These are phyloP conservation scores for Hortaea werneckii DNA, from an alignment of 2,329 filamentous ascomycete genomes.

Conservation along the genomic window DNA sequence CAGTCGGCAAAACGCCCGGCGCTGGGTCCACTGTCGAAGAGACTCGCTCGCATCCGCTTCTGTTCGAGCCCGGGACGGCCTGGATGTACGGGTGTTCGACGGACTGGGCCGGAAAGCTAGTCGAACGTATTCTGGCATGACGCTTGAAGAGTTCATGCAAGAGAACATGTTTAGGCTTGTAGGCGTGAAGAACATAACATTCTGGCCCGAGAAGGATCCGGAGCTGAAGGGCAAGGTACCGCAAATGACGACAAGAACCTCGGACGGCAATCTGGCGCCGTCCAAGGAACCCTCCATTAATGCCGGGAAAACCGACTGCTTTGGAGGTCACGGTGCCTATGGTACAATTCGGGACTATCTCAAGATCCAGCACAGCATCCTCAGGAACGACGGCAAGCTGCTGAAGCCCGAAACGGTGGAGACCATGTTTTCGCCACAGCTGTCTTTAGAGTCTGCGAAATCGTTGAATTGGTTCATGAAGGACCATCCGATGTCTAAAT, in stretches of 20 bases:
- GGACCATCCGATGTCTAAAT: constrained; percentile 19
- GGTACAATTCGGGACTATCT: constrained; percentile 32
- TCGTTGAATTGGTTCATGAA: constrained; percentile 19
- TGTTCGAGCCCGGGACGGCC: constrained; percentile 40
- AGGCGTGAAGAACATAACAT: constrained; percentile 27
- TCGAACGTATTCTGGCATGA: constrained; percentile 39
- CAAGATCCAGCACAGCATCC: constrained; percentile 37
- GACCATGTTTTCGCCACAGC: constrained; percentile 40
- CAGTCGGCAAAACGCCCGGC: constrained; percentile 8
- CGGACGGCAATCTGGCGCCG: constrained; percentile 12
- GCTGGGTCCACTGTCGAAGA: constrained; percentile 30
- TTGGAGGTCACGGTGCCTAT: constrained; percentile 25
- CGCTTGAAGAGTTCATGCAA: constrained; percentile 36
- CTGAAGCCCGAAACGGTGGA: constrained; percentile 34
- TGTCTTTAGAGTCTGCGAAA: constrained; percentile 22
- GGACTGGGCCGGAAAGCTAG: constrained; percentile 45
- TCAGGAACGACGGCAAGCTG: constrained; percentile 40
- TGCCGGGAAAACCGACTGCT: constrained; percentile 19
- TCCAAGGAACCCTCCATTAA: constrained; percentile 13
- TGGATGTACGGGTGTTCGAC: constrained; percentile 42
- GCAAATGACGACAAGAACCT: constrained; percentile 11
- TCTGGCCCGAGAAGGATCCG: constrained; percentile 15
- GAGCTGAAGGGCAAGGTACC: constrained; percentile 13
- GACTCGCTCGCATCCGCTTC: constrained; percentile 35
- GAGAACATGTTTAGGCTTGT: constrained; percentile 38